Evolutionary conservation across 805 yeast genomes (phyloP), one percentile per base, ranked within the genome.

Genomic region (Starmerella khaoyaiensis): DNA sequence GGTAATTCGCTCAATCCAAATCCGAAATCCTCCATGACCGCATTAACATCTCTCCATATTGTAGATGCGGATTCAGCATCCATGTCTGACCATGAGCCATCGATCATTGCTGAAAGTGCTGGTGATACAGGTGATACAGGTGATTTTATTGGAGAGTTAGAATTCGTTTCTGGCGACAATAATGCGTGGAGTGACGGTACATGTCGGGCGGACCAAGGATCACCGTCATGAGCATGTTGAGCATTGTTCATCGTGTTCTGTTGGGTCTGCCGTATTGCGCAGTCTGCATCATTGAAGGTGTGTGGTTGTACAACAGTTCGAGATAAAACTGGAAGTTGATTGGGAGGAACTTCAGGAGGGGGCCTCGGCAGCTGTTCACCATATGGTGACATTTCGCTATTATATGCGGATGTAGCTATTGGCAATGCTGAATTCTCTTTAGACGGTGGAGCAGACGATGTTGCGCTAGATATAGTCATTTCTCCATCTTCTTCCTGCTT

Each of bases 1-100:
- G 50, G 50, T 20, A 46, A 35, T 33, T 46, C 50, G 31, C 50
- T 46, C 9, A 45, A 39, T 1, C 50, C 50, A 40, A 83, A 83
- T 4, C 94, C 95, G 59, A 82, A 83, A 53, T 82, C 93, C 53
- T 79, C 81, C 94, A 83, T 81, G 40, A 83, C 79, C 33, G 81
- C 67, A 46, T 82, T 93, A 21, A 83, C 86, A 53, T 83, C 93
- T 52, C 76, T 79, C 84, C 79, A 76, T 17, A 74, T 60, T 47
- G 42, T 34, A 10, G 38, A 27, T 14, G 40, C 43, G 7, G 46
- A 39, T 7, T 36, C 40, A 3, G 43, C 31, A 19, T 33, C 47
- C 31, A 42, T 31, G 5, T 26, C 40, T 23, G 46, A 33, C 43
- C 43, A 40, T 11, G 37, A 15, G 5, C 27, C 36, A 16, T 40